Evolutionary conservation across 148 eudicot genomes (phyloP).

Genomic region (Dysphania ambrosioides): DNA sequence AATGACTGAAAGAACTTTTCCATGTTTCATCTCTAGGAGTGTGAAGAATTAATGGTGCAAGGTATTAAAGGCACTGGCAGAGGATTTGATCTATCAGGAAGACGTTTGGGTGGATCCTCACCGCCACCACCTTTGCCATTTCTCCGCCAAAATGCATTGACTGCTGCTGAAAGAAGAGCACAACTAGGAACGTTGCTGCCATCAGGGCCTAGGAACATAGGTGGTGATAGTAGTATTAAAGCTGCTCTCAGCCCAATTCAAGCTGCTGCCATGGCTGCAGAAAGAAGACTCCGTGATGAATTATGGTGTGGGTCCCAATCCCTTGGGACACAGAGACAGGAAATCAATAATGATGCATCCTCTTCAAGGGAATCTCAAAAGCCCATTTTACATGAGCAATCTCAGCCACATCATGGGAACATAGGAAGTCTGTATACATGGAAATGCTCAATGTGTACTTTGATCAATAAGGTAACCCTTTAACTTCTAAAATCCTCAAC

Average conservation of each 20-base stretch:
- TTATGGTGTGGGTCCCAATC: conserved; percentile 72
- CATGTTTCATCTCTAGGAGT: conserved; percentile 46
- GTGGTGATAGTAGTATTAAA: conserved; percentile 74
- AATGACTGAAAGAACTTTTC: not conserved
- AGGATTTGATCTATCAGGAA: conserved; percentile 83
- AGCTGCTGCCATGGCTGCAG: conserved; percentile 99
- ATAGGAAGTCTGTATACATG: conserved; percentile 39
- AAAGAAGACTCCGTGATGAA: conserved; percentile 86
- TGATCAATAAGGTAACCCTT: conserved; percentile 60
- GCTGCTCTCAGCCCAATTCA: conserved; percentile 66
- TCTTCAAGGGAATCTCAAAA: conserved; percentile 20
- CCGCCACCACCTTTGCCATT: conserved; percentile 49
- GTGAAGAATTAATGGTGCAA: conserved; percentile 69
- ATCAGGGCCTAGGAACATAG: conserved; percentile 70
- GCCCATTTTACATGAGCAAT: conserved; percentile 25
- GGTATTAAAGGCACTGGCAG: conserved; percentile 66
- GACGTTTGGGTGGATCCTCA: conserved; percentile 68
- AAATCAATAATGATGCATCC: conserved; percentile 29
- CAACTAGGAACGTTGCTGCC: conserved; percentile 57
- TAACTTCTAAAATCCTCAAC: not conserved
- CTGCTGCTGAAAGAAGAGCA: conserved; percentile 76
- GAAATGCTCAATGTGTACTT: conserved; percentile 68
- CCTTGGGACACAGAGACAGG: conserved; percentile 31
- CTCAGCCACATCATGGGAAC: conserved; percentile 8
- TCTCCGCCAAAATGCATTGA: conserved; percentile 50